A percentile compares a stretch with the other conserved stretches of the same genome.
These are phyloP conservation scores for Dactylellina drechsleri DNA, from an alignment of 2,329 filamentous ascomycete genomes.

Conservation along the genomic window DNA sequence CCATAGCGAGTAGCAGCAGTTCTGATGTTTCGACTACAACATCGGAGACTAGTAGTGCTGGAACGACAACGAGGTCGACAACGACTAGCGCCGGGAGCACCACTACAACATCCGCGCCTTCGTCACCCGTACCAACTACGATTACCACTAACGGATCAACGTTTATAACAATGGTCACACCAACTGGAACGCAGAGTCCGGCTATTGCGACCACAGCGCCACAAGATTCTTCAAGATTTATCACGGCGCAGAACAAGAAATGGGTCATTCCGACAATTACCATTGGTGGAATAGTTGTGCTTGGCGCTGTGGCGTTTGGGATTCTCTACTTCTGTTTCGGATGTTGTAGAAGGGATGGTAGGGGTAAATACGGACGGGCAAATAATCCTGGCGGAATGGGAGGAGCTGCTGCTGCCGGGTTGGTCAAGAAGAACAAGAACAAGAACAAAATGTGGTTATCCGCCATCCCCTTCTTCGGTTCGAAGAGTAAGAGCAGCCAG, in stretches of 20 bases:
- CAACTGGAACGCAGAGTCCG: constrained; percentile 23
- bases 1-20: neutral
- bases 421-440: neutral
- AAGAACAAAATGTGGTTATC: constrained; percentile 49
- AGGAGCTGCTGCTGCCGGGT: neutral
- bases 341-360: constrained; percentile 25
- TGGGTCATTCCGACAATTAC: constrained; percentile 51
- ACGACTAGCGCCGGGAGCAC: constrained; percentile 21
- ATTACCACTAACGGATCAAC: constrained; percentile 40
- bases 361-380: constrained; percentile 31
- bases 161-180: constrained; percentile 24
- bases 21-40: constrained; percentile 14
- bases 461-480: constrained; percentile 46
- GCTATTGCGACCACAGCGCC: constrained; percentile 7
- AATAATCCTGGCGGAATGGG: constrained; percentile 26
- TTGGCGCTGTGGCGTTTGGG: constrained; percentile 29
- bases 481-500: constrained; percentile 30
- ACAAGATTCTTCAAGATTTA: constrained; percentile 36
- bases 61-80: constrained; percentile 14
- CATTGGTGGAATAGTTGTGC: constrained; percentile 38
- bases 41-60: neutral
- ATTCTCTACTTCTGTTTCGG: constrained; percentile 49
- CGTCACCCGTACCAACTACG: constrained; percentile 19
- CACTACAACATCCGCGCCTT: neutral
- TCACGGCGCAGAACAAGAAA: constrained; percentile 40